These are phyloP conservation scores for Camellia japonica DNA, from an alignment of 148 eudicot species.

Conservation along the genomic window DNA sequence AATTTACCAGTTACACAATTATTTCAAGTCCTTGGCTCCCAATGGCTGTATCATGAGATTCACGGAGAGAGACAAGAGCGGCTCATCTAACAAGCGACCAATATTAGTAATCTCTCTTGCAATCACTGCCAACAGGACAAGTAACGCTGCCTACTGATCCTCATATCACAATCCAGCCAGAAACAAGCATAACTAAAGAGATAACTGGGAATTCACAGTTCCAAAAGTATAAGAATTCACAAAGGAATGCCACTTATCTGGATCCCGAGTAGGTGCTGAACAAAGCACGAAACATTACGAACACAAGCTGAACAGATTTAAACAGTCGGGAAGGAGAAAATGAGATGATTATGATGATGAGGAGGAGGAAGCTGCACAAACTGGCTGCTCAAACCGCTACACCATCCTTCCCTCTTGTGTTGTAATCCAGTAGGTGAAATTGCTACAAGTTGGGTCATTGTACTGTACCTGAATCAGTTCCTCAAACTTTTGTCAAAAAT, in stretches of 20 bases:
- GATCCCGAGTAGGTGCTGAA: neutral
- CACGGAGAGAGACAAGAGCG: no score
- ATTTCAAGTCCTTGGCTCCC: no score
- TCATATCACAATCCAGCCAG: no score
- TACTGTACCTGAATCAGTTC: neutral
- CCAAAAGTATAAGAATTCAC: neutral
- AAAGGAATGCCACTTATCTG: neutral
- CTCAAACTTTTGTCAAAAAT: conserved; percentile 11
- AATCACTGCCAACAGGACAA: no score
- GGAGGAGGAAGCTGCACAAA: neutral
- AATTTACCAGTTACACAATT: no score
- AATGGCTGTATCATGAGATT: no score
- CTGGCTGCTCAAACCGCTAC: neutral
- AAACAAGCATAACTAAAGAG: neutral
- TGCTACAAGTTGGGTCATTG: neutral
- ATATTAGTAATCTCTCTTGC: no score
- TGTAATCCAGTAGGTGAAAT: conserved; percentile 9
- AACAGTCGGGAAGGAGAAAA: neutral
- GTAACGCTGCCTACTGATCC: no score
- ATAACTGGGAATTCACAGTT: neutral
- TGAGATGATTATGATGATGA: neutral
- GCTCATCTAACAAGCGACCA: no score
- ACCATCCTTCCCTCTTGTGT: neutral
- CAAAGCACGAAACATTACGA: neutral
- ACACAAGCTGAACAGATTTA: neutral